Evolutionary conservation across 2,329 filamentous ascomycete genomes (phyloP).

Genomic region (Aphanoascus verrucosus): DNA sequence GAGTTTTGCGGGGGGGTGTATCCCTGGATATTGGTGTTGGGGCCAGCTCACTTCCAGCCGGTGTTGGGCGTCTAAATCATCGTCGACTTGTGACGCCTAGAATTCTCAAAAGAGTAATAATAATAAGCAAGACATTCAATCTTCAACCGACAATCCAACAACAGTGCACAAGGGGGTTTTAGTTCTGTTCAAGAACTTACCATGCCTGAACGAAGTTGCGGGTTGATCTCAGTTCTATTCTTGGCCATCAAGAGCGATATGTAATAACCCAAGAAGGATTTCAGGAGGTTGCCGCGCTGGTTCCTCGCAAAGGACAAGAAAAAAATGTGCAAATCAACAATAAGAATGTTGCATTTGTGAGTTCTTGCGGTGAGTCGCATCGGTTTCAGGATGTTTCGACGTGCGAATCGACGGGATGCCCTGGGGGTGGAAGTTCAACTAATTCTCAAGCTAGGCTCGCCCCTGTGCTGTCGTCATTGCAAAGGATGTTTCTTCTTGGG

Average conservation of each 20-base stretch:
- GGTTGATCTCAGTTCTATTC: background rate
- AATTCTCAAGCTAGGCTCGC: too few relatives aligned
- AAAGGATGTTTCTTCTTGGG: too few relatives aligned
- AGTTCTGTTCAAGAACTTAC: background rate
- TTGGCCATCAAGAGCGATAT: background rate
- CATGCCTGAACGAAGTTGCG: background rate
- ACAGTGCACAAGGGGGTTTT: background rate
- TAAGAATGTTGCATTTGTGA: background rate
- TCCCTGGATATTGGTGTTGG: background rate
- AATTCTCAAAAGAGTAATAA: background rate
- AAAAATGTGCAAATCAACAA: background rate
- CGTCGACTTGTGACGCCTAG: slow-evolving; percentile 1
- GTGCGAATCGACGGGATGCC: too few relatives aligned
- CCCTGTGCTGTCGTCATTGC: too few relatives aligned
- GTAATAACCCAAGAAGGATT: background rate
- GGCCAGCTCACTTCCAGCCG: slow-evolving; percentile 7
- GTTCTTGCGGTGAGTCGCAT: too few relatives aligned
- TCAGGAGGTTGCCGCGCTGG: background rate
- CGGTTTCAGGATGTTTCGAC: too few relatives aligned
- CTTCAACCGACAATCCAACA: background rate
- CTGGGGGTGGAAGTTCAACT: too few relatives aligned
- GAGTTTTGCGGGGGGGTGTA: background rate
- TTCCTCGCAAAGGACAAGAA: background rate
- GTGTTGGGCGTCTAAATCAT: slow-evolving; percentile 4
- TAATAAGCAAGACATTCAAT: background rate